phyloP scores from a whole-genome alignment of 805 yeast species.

The Wickerhamiella bombiphila region DNA sequence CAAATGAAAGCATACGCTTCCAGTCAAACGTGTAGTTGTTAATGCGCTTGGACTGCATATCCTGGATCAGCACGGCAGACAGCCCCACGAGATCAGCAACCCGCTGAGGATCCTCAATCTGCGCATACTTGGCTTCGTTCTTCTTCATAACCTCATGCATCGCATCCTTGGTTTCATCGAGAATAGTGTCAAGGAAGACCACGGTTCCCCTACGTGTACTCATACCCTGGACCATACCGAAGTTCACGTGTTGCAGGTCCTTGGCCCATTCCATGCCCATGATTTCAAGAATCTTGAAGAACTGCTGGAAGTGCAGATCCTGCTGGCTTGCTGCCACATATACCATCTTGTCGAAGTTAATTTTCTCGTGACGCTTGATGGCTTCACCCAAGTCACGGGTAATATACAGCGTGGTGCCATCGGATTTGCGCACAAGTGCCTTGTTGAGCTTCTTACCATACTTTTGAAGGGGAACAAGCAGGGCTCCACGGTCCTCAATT shows the following conservation, averaged over 20 bases:
- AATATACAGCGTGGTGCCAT: conserved; percentile 85
- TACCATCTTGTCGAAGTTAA: conserved; percentile 86
- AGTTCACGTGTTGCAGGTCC: conserved; percentile 67
- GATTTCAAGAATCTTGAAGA: conserved; percentile 83
- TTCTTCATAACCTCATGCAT: conserved; percentile 95
- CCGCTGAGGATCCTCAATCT: conserved; percentile 83
- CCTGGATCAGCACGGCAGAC: conserved; percentile 97
- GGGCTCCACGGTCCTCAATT: conserved; percentile 82
- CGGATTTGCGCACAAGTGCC: conserved; percentile 81
- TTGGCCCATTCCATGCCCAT: conserved; percentile 83
- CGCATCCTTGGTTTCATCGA: conserved; percentile 82
- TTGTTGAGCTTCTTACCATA: conserved; percentile 87
- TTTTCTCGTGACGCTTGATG: conserved; percentile 67
- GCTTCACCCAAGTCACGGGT: conserved; percentile 98
- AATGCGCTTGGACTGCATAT: conserved; percentile 93
- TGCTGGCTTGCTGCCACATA: conserved; percentile 95
- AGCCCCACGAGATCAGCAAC: conserved; percentile 94
- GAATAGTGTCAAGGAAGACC: conserved; percentile 86
- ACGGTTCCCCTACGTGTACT: conserved; percentile 97
- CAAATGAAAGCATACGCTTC: conserved; percentile 96
- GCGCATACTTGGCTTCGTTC: conserved; percentile 80
- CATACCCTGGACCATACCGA: conserved; percentile 98
- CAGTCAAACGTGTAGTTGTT: conserved; percentile 94
- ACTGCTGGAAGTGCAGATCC: conserved; percentile 85
- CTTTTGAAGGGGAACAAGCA: conserved; percentile 67